Base-by-base conservation (phyloP, 805 yeast species). In the Schizosaccharomyces japonicus region DNA sequence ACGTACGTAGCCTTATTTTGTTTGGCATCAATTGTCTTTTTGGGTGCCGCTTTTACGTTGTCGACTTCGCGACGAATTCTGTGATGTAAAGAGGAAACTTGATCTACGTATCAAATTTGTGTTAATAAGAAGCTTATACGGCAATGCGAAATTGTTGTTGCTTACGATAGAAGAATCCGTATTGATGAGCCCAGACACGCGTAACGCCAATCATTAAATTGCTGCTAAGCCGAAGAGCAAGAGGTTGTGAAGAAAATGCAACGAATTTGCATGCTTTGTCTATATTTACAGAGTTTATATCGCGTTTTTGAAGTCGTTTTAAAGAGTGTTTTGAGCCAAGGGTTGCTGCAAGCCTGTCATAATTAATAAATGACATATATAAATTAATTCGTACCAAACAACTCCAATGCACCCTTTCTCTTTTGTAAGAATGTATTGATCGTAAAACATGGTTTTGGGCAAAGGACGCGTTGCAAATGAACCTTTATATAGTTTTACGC, bases 201-300 rank as follows among this genome's bases (percentile, higher is more conserved):
- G 51, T 49, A 6, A 53, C 47, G 5, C 57, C 57, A 26, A 45
- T 52, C 45, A 54, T 39, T 44, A 54, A 46, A 31, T 45, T 50
- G n/a, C 58, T 53, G 33, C 56, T 55, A 3, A 54, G 51, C 8
- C 57, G 52, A 5, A 54, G 50, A 10, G 57, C 57, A 25, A 54
- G 40, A n/a, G 57, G 57, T 39, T 52, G 54, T 8, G 57, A 52
- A 7, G 57, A 57, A 45, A 48, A 44, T 19, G 50, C 49, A 7
- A 54, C 47, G 13, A 49, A 17, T 15, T 42, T 34, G 46, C 57
- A 54, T 10, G 57, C 55, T 7, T 44, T 48, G 2, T 54, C 50
- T 27, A 54, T 53, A 17, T 54, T 49, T 3, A 54, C 56, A 3
- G 50, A 48, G 15, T 55, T 36, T n/a, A 54, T 52, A 15, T 54